phyloP scores from a whole-genome alignment of 495 filamentous ascomycete species.

The Tetracladium marchalianum region DNA sequence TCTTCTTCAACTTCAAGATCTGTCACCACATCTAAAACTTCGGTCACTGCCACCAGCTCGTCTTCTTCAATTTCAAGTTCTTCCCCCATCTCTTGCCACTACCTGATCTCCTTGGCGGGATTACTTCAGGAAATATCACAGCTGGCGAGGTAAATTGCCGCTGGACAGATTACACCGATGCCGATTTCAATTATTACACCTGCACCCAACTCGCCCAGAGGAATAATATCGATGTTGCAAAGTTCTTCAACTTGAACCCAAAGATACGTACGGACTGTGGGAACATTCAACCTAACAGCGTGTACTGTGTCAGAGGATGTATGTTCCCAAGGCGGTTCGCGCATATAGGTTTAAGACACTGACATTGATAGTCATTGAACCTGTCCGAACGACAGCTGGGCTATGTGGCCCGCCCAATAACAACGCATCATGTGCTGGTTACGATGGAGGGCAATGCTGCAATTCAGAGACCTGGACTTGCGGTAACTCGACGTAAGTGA shows the following conservation, averaged over 20 bases:
- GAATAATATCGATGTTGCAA: constrained; percentile 10
- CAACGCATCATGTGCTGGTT: constrained; percentile 22
- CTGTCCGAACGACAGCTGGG: constrained; percentile 15
- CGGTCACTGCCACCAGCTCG: too few species aligned
- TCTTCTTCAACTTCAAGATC: too few species aligned
- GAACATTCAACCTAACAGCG: constrained; percentile 16
- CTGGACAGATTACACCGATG: neutral
- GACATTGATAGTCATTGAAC: constrained; percentile 23
- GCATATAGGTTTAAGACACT: too few species aligned
- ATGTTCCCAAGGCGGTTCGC: constrained; percentile 7
- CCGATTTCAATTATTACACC: constrained; percentile 16
- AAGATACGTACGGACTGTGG: constrained; percentile 13
- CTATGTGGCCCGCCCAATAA: constrained; percentile 21
- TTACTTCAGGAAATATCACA: too few species aligned
- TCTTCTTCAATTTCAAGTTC: too few species aligned
- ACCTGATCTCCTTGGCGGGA: too few species aligned
- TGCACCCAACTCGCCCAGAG: constrained; percentile 7
- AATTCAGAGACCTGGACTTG: constrained; percentile 19
- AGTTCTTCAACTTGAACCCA: constrained; percentile 19
- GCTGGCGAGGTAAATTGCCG: constrained; percentile 14
- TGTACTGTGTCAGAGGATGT: constrained; percentile 23
- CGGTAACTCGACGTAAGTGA: constrained; percentile 15
- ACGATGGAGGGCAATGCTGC: too few species aligned
- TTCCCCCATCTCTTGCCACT: too few species aligned
- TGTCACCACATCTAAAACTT: too few species aligned